phyloP scores from a whole-genome alignment of 768 basidiomycete species.

The Phaeotremella skinneri region DNA sequence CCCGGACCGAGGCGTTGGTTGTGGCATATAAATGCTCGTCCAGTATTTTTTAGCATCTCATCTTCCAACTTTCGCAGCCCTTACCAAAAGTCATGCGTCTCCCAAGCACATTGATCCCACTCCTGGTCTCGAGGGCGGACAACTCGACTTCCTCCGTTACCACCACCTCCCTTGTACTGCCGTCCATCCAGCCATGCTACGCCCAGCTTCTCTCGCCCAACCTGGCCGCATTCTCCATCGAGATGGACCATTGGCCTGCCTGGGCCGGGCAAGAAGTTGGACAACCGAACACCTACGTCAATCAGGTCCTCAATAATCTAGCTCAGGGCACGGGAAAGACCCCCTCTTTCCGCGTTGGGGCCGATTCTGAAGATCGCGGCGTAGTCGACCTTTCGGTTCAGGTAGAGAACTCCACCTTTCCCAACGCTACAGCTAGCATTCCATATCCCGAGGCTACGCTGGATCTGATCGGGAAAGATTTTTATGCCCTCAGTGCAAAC shows the following conservation, averaged over 20 bases:
- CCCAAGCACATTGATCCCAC: too few species aligned
- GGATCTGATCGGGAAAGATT: conserved; percentile 27
- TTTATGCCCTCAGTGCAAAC: conserved; percentile 20
- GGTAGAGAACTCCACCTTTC: conserved; percentile 23
- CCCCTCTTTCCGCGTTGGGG: conserved; percentile 22
- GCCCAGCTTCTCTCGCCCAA: conserved; percentile 14
- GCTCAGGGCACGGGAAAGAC: conserved; percentile 17
- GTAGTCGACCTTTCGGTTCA: conserved; percentile 11
- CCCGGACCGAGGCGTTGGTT: too few species aligned
- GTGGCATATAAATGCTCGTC: too few species aligned
- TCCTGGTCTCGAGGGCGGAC: too few species aligned
- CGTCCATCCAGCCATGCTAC: conserved; percentile 7
- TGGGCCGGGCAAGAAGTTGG: conserved; percentile 25
- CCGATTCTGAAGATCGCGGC: conserved; percentile 26
- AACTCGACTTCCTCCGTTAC: too few species aligned
- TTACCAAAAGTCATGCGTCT: too few species aligned
- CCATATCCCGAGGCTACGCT: conserved; percentile 25
- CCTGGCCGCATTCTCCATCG: conserved; percentile 24
- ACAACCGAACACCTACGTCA: conserved; percentile 22
- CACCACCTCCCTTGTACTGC: too few species aligned
- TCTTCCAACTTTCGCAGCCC: too few species aligned
- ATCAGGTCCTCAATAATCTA: conserved; percentile 23
- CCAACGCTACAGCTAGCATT: conserved; percentile 5
- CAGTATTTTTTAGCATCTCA: too few species aligned
- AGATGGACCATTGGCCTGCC: conserved; percentile 27